A percentile compares a stretch with the other conserved stretches of the same genome.
These are phyloP conservation scores for Guadua angustifolia DNA, from an alignment of 176 grass and related monocot species.

Conservation along the genomic window DNA sequence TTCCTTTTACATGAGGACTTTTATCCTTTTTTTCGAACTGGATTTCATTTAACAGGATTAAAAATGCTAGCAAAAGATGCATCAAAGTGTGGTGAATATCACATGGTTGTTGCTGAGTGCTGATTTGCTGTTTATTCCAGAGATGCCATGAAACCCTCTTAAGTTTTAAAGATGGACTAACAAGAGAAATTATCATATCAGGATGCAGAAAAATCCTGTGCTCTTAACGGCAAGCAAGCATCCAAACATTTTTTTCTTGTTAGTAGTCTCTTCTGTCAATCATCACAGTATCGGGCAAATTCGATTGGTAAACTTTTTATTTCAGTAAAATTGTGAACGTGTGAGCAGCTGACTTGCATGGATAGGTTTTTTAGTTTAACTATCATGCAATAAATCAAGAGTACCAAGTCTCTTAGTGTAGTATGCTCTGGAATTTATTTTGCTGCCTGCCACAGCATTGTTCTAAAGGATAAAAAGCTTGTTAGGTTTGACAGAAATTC, in stretches of 20 bases:
- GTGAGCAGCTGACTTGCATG: conserved; percentile 28
- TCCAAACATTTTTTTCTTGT: conserved; percentile 14
- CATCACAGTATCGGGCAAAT: conserved; percentile 4
- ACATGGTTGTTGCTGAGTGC: not conserved
- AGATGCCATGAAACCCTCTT: not conserved
- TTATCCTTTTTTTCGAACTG: not conserved
- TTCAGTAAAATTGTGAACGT: conserved; percentile 30
- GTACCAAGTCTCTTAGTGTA: conserved; percentile 13
- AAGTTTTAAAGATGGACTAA: conserved; percentile 21
- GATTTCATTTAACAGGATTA: conserved; percentile 25
- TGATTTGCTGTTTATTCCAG: conserved; percentile 7
- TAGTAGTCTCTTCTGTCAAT: not conserved
- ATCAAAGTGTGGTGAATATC: not conserved
- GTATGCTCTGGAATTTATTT: conserved; percentile 35
- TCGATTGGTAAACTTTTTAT: not conserved
- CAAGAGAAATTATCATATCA: conserved; percentile 3
- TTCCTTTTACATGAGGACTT: conserved; percentile 8
- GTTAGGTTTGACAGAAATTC: conserved; percentile 34
- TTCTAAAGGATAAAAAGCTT: conserved; percentile 32
- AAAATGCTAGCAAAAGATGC: conserved; percentile 6
- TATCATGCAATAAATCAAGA: conserved; percentile 7
- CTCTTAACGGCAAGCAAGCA: conserved; percentile 16
- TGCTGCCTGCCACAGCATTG: conserved; percentile 11
- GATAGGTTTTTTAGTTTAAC: conserved; percentile 38
- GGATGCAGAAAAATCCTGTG: not conserved